Conservation (phyloP, 345 rosid genomes). For the Aquilaria sinensis region DNA sequence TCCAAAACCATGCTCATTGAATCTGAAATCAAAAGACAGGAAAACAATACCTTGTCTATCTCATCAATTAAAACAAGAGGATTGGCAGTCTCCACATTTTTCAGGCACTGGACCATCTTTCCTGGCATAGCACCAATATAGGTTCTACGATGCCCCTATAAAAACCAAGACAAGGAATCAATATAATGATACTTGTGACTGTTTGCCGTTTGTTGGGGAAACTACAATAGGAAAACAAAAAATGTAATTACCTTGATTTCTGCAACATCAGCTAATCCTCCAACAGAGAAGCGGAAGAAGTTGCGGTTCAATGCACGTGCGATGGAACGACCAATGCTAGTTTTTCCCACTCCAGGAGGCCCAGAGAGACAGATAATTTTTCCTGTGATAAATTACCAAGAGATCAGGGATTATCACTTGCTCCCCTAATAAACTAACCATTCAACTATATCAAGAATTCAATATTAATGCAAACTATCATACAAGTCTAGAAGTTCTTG, state of each 20-base stretch:
- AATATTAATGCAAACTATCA: background rate
- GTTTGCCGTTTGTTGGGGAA: conserved; percentile 1
- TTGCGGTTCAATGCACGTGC: conserved; percentile 94
- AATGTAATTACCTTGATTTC: conserved; percentile 80
- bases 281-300: conserved; percentile 96
- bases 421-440: background rate
- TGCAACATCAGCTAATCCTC: conserved; percentile 97
- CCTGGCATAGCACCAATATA: conserved; percentile 99
- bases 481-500: too few species aligned
- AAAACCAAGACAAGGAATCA: conserved; percentile 12
- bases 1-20: conserved; percentile 6
- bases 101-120: conserved; percentile 99
- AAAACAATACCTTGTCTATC: conserved; percentile 79
- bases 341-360: conserved; percentile 99
- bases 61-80: conserved; percentile 99
- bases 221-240: background rate
- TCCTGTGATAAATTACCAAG: conserved; percentile 43
- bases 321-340: conserved; percentile 97
- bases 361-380: conserved; percentile 98
- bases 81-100: conserved; percentile 96
- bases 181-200: background rate
- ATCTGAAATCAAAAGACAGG: background rate
- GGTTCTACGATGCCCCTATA: conserved; percentile 97
- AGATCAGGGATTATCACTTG: conserved; percentile 12
- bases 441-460: conserved; percentile 2